These are phyloP conservation scores for Microglena sp. DNA, from an alignment of 139 green algal species.

Conservation along the genomic window DNA sequence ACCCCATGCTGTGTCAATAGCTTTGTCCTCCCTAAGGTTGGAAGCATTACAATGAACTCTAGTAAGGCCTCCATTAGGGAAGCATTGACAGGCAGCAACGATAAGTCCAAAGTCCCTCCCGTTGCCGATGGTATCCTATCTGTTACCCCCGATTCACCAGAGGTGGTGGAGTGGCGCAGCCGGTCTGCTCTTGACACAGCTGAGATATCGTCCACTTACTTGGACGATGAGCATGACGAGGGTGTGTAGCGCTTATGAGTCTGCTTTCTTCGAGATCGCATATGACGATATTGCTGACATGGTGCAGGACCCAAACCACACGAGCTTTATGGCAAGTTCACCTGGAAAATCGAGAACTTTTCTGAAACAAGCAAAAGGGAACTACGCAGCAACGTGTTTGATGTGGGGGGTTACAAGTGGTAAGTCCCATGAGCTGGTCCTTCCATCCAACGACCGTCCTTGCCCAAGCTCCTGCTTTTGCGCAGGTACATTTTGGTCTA, in stretches of 20 bases:
- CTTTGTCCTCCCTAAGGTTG: too few relatives aligned
- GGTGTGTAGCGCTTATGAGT: constrained; percentile 27
- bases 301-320: constrained; percentile 52
- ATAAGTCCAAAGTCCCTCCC: constrained; percentile 60
- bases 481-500: constrained; percentile 96
- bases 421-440: constrained; percentile 24
- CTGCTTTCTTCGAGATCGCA: too few relatives aligned
- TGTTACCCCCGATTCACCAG: constrained; percentile 64
- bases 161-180: constrained; percentile 59
- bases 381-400: constrained; percentile 84
- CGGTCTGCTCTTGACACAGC: constrained; percentile 51
- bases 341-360: constrained; percentile 95
- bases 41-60: too few relatives aligned
- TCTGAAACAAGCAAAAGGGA: constrained; percentile 87
- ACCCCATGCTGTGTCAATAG: too few relatives aligned
- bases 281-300: too few relatives aligned
- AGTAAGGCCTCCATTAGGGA: constrained; percentile 9
- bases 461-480: neutral
- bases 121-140: constrained; percentile 67
- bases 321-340: constrained; percentile 94
- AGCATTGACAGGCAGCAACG: neutral
- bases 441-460: neutral
- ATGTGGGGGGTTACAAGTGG: constrained; percentile 93
- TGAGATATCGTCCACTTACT: constrained; percentile 49
- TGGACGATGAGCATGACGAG: constrained; percentile 68